Conservation (phyloP, 768 basidiomycete genomes). For the Chlorophyllum brunneum region DNA sequence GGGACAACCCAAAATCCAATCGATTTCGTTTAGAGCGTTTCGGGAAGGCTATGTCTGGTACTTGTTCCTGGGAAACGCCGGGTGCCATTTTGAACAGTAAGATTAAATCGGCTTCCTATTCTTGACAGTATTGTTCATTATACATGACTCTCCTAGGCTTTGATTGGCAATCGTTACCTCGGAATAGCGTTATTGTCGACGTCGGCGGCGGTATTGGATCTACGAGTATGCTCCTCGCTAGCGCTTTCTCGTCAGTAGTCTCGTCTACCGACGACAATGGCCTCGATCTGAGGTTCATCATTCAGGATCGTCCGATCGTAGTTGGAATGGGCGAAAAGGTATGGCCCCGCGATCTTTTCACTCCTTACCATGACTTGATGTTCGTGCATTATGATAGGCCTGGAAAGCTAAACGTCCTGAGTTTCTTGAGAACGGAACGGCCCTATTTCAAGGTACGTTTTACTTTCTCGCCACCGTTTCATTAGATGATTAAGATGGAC, state of each 20-base stretch:
- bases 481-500: background rate
- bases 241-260: constrained; percentile 26
- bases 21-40: constrained; percentile 61
- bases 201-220: constrained; percentile 70
- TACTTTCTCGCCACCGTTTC: background rate
- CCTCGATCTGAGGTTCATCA: constrained; percentile 41
- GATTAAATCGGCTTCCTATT: background rate
- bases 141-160: constrained; percentile 41
- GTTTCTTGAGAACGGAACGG: constrained; percentile 23
- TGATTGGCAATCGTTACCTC: constrained; percentile 49
- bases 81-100: constrained; percentile 43
- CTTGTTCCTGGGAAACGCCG: constrained; percentile 66
- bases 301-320: constrained; percentile 59
- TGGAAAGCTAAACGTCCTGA: constrained; percentile 22
- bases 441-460: constrained; percentile 23
- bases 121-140: constrained; percentile 1
- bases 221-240: constrained; percentile 29
- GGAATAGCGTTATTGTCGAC: constrained; percentile 54
- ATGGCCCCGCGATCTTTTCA: background rate
- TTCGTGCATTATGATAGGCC: constrained; percentile 8
- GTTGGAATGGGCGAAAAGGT: constrained; percentile 47
- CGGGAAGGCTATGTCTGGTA: constrained; percentile 73
- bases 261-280: constrained; percentile 20
- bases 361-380: background rate
- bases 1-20: constrained; percentile 30